These are phyloP conservation scores for Heliocybe sulcata DNA, from an alignment of 1,284 basidiomycete genomes.

Conservation along the genomic window DNA sequence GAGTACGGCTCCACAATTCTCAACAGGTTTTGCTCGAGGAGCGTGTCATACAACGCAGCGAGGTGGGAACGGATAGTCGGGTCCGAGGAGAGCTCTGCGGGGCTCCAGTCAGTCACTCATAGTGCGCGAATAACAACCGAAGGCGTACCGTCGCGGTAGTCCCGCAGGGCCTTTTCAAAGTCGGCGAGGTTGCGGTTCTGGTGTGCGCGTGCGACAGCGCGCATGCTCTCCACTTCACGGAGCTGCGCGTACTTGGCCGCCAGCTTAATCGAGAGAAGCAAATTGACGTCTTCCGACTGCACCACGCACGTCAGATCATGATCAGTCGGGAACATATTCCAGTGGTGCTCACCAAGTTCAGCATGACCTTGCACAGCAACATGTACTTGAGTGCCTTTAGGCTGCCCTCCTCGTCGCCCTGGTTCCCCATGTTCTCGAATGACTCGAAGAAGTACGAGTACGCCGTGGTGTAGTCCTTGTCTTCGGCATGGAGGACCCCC, in stretches of 20 bases:
- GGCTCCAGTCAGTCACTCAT: not conserved
- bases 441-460: constrained; percentile 99
- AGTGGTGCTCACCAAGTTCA: constrained; percentile 66
- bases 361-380: constrained; percentile 97
- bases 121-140: not conserved
- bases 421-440: constrained; percentile 72
- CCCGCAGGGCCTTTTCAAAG: constrained; percentile 83
- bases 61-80: constrained; percentile 93
- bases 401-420: constrained; percentile 65
- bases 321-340: not conserved
- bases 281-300: constrained; percentile 89
- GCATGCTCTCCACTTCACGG: constrained; percentile 91
- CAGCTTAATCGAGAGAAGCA: constrained; percentile 82
- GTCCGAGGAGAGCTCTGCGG: constrained; percentile 83
- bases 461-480: constrained; percentile 96
- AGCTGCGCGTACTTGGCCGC: constrained; percentile 80
- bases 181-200: constrained; percentile 85
- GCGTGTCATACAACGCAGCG: constrained; percentile 87
- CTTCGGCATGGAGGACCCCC: constrained; percentile 91
- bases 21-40: constrained; percentile 92
- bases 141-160: constrained; percentile 74
- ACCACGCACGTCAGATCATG: not conserved
- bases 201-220: constrained; percentile 90
- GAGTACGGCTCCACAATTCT: constrained; percentile 95
- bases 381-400: constrained; percentile 95